A percentile compares a stretch with the other conserved stretches of the same genome.
Evolutionary conservation across 768 basidiomycete genomes (phyloP).

Genomic region (Russula emetica): DNA sequence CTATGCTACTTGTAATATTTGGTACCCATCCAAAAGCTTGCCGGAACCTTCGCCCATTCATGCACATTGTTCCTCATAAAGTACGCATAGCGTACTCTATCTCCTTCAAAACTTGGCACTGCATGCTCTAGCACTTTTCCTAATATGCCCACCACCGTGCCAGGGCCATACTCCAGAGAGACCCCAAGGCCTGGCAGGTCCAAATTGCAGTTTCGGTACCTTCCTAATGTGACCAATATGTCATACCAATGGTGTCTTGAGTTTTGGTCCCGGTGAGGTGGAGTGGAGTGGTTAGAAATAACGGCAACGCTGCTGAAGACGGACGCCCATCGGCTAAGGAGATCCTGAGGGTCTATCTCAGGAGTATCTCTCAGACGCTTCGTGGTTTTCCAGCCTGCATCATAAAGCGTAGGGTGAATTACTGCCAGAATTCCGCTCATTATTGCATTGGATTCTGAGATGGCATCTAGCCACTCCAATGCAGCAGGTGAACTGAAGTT

Average conservation of each 20-base stretch:
- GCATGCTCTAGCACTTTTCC: no score
- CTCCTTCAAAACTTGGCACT: not conserved
- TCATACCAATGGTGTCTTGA: not conserved
- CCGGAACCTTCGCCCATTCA: no score
- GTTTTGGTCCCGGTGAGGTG: not conserved
- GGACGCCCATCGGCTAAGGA: not conserved
- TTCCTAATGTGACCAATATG: not conserved
- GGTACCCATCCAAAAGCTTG: no score
- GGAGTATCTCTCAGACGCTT: not conserved
- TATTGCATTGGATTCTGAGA: not conserved
- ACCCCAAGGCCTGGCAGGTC: not conserved
- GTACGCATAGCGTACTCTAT: not conserved
- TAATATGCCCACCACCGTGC: no score
- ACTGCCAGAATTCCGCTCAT: not conserved
- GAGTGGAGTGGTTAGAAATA: not conserved
- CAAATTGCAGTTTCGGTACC: not conserved
- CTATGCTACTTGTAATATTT: no score
- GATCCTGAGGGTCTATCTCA: not conserved
- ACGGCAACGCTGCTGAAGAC: not conserved
- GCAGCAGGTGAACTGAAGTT: not conserved
- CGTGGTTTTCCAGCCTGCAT: not conserved
- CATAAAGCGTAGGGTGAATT: not conserved
- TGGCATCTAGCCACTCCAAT: not conserved
- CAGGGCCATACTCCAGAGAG: no score
- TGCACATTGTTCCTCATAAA: no score